Conservation (phyloP, 139 green algal species). For the Chlamydomonas eustigma region DNA sequence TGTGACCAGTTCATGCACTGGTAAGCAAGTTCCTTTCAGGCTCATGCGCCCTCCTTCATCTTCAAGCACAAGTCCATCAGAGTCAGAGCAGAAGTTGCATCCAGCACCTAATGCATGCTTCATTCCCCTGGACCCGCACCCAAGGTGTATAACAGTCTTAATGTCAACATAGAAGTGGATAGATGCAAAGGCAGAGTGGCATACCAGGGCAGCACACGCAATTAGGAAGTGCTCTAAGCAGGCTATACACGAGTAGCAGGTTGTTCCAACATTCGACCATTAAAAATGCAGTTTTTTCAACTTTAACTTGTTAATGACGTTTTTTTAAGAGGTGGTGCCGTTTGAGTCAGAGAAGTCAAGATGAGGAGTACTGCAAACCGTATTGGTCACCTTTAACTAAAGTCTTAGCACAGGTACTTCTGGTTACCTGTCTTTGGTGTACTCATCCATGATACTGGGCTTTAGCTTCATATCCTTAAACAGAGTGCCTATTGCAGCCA, state of each 20-base stretch:
- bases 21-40: slow-evolving; percentile 43
- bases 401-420: background rate
- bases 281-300: background rate
- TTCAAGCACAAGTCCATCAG: slow-evolving; percentile 87
- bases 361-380: background rate
- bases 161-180: background rate
- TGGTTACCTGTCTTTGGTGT: slow-evolving; percentile 62
- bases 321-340: background rate
- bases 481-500: slow-evolving; percentile 80
- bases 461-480: slow-evolving; percentile 98
- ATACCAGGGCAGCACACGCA: background rate
- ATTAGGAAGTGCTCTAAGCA: background rate
- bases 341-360: too few relatives aligned
- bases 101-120: slow-evolving; percentile 27
- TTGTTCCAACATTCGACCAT: background rate
- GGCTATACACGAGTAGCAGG: background rate
- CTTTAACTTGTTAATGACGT: background rate
- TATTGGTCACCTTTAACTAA: background rate
- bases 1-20: slow-evolving; percentile 63
- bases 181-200: background rate
- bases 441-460: slow-evolving; percentile 94
- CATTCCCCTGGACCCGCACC: slow-evolving; percentile 18
- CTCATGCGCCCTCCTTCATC: slow-evolving; percentile 87
- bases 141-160: background rate
- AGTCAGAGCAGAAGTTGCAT: slow-evolving; percentile 60